These are phyloP conservation scores for Chrysanthemum lavandulifolium DNA, from an alignment of 129 eudicot genomes.

Conservation along the genomic window DNA sequence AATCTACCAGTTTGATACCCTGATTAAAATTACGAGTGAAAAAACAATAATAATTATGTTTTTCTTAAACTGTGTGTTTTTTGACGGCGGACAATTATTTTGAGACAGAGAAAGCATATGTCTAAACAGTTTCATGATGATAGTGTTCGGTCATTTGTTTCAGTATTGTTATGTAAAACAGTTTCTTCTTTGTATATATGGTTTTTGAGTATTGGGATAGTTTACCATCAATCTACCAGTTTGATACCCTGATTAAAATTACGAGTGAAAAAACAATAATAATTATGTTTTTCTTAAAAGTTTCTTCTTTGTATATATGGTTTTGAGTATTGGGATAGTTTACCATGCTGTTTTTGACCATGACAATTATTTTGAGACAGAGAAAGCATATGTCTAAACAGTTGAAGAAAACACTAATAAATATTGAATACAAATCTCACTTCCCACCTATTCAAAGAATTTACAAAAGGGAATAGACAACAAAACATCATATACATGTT, in stretches of 20 bases:
- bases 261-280: too few species aligned
- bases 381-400: background rate
- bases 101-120: too few species aligned
- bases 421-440: background rate
- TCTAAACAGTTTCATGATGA: background rate
- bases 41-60: too few species aligned
- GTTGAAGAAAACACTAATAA: background rate
- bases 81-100: too few species aligned
- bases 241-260: too few species aligned
- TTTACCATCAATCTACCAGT: background rate
- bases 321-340: background rate
- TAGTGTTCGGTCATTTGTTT: background rate
- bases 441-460: background rate
- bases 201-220: background rate
- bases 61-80: too few species aligned
- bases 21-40: too few species aligned
- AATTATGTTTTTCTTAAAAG: background rate
- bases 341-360: background rate
- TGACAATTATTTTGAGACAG: too few species aligned
- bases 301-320: background rate
- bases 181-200: slow-evolving; percentile 1
- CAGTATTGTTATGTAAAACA: background rate
- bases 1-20: background rate
- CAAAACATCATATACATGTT: slow-evolving; percentile 16
- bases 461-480: background rate